These are phyloP conservation scores for Teratosphaeria gauchensis DNA, from an alignment of 2,329 filamentous ascomycete species.

Conservation along the genomic window DNA sequence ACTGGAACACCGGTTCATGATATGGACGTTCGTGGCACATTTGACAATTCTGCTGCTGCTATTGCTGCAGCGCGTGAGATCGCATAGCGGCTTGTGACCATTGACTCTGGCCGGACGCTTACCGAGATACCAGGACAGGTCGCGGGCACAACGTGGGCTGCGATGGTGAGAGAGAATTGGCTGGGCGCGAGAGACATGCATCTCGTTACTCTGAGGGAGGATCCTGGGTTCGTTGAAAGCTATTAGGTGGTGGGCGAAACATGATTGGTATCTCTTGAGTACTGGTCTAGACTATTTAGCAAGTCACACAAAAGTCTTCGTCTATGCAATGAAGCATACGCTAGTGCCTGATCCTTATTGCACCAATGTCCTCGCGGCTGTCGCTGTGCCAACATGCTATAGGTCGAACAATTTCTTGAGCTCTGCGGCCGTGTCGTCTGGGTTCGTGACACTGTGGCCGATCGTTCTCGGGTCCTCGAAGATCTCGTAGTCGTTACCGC, in stretches of 20 bases:
- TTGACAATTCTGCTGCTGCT: neutral
- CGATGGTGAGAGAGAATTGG: neutral
- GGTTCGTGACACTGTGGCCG: constrained; percentile 72
- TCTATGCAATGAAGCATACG: neutral
- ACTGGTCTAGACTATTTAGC: neutral
- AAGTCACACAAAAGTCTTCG: neutral
- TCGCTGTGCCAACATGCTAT: constrained; percentile 5
- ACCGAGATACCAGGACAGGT: neutral
- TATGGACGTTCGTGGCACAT: neutral
- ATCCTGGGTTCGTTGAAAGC: neutral
- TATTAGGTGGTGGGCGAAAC: neutral
- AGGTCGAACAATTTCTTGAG: constrained; percentile 66
- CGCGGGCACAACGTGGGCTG: neutral
- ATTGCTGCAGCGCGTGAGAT: neutral
- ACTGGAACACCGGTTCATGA: neutral
- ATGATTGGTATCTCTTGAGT: neutral
- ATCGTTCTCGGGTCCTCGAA: constrained; percentile 71
- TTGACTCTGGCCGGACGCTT: neutral
- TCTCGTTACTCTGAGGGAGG: neutral
- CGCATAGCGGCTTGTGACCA: neutral
- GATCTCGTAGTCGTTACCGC: constrained; percentile 95
- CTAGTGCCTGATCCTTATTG: neutral
- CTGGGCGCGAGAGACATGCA: neutral
- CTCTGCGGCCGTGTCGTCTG: constrained; percentile 71
- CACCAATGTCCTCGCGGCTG: neutral